Base-by-base conservation (phyloP, 441 rosid species). In the Isatis lusitanica region DNA sequence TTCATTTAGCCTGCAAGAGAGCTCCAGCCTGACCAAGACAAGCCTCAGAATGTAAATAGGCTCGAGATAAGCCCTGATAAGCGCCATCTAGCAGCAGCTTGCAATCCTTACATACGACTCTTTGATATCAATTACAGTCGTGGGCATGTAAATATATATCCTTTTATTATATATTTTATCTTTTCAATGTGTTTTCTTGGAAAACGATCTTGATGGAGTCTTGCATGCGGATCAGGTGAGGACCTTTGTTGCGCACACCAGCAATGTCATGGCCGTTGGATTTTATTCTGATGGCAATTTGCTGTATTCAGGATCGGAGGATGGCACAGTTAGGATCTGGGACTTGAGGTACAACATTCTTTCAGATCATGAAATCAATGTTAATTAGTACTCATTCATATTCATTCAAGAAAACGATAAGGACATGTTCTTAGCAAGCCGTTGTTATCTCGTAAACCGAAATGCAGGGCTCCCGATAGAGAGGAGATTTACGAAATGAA, bases 281-380 rank as follows among this genome's bases (percentile, higher is more conserved):
- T 95, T 95, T 77, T 92, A 92, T 15, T 84, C 93, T 84, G 93
- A 91, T 79, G 95, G 95, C 6, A 93, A 89, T 70, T 86, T 92
- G 98, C 88, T 95, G 98, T 93, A 93, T 74, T 91, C 99, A 18
- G 98, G 99, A 73, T 95, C 98, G 21, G 99, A 92, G 77, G 98
- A 95, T 85, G 97, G 98, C 31, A 92, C 97, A 0, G 95, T 95
- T 73, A 92, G 84, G 80, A 89, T 91, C 59, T 95, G 98, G 98
- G 99, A 95, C 79, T 81, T 92, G 80, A 92, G 99, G 97, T 88
- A 59, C 31, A 39, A 21, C 16, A 21, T 10, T 31, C 9, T 8
- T 57, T 11, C 6, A 59, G 63, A 8, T n/a, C n/a, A n/a, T 59
- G 63, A 59, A 38, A 59, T 18, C 64, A 63, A 13, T 53, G 62